Conservation (phyloP, 768 basidiomycete species). For the Rhizopogon rudus region DNA sequence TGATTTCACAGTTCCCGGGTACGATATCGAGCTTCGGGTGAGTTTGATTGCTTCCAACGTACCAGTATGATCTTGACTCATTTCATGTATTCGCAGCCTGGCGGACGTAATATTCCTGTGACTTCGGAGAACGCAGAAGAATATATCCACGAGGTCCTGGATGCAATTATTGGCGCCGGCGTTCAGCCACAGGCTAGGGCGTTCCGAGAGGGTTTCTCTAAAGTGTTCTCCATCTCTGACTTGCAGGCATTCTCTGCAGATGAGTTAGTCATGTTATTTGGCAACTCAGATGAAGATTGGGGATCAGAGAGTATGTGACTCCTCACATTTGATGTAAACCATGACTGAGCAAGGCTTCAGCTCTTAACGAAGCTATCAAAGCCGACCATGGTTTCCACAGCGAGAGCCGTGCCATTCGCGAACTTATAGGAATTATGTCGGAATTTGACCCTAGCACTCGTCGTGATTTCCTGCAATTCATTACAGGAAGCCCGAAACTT, state of each 20-base stretch:
- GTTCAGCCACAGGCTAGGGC: constrained; percentile 77
- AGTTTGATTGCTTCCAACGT: constrained; percentile 16
- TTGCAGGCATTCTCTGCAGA: constrained; percentile 90
- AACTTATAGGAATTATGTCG: constrained; percentile 83
- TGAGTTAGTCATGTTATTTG: constrained; percentile 94
- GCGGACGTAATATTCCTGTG: constrained; percentile 77
- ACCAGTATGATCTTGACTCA: not conserved
- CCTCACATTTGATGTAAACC: constrained; percentile 1
- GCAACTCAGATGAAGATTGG: constrained; percentile 99
- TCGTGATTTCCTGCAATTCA: constrained; percentile 91
- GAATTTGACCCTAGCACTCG: constrained; percentile 69
- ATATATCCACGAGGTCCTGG: constrained; percentile 83
- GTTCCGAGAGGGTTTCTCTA: constrained; percentile 92
- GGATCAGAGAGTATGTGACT: constrained; percentile 70
- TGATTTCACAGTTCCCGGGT: constrained; percentile 96
- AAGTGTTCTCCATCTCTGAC: constrained; percentile 92
- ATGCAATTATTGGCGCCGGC: constrained; percentile 83
- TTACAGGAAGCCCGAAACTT: constrained; percentile 94
- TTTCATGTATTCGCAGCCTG: constrained; percentile 42
- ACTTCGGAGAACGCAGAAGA: constrained; percentile 84
- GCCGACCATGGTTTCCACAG: constrained; percentile 98
- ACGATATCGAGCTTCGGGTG: constrained; percentile 88
- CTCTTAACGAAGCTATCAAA: constrained; percentile 84
- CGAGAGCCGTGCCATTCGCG: constrained; percentile 87
- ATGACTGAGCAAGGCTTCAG: constrained; percentile 33